phyloP scores from a whole-genome alignment of 2,329 filamentous ascomycete species.

The Neocucurbitaria cava region DNA sequence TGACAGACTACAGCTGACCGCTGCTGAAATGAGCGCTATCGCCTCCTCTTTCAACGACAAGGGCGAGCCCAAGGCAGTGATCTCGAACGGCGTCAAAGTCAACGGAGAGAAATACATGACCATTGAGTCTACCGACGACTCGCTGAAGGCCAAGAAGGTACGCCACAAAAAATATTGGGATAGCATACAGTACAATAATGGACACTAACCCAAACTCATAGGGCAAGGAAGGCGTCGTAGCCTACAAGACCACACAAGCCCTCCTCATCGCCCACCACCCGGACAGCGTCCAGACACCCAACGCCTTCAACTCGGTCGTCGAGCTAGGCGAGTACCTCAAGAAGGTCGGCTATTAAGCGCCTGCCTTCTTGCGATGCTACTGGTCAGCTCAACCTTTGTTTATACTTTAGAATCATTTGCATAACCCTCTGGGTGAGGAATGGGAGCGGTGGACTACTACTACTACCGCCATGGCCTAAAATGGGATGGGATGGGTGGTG shows the following conservation, averaged over 20 bases:
- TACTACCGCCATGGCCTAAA: conserved; percentile 8
- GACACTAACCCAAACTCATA: conserved; percentile 44
- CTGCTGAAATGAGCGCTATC: conserved; percentile 63
- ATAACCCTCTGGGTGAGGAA: conserved; percentile 33
- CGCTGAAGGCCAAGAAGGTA: conserved; percentile 88
- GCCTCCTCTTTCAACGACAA: conserved; percentile 61
- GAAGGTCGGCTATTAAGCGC: conserved; percentile 72
- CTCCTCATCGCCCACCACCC: conserved; percentile 88
- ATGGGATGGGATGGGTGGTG: neutral
- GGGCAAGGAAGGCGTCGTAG: conserved; percentile 81
- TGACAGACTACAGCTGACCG: conserved; percentile 53
- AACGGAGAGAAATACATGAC: conserved; percentile 79
- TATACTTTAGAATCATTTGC: conserved; percentile 50
- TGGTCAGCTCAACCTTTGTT: conserved; percentile 24
- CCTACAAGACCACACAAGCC: conserved; percentile 87
- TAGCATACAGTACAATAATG: no score
- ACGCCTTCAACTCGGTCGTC: conserved; percentile 80
- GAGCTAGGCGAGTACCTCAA: conserved; percentile 87
- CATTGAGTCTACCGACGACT: conserved; percentile 76
- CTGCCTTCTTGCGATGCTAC: no score
- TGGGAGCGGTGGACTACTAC: conserved; percentile 12
- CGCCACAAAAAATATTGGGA: conserved; percentile 30
- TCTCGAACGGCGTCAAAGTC: conserved; percentile 76
- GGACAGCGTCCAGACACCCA: conserved; percentile 74
- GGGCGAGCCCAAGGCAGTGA: conserved; percentile 69